These are phyloP conservation scores for Didymosphaeria variabile DNA, from an alignment of 2,329 filamentous ascomycete genomes.

Conservation along the genomic window DNA sequence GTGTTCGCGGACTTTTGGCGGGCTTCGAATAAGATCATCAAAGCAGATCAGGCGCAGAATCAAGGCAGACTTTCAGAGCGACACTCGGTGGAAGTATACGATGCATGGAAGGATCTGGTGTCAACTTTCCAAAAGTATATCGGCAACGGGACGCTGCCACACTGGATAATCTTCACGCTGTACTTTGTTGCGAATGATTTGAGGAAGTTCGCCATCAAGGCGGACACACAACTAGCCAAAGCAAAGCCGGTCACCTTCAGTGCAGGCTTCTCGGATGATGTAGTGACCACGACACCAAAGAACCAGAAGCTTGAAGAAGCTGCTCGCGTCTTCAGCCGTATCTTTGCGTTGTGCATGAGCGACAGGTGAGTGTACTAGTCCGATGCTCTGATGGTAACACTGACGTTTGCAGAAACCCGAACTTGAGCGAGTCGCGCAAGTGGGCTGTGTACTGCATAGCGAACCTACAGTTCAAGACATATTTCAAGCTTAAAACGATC, in stretches of 20 bases:
- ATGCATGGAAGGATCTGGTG: constrained; percentile 86
- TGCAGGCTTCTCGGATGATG: constrained; percentile 77
- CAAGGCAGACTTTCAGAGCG: constrained; percentile 55
- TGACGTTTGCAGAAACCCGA: constrained; percentile 67
- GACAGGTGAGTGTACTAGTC: constrained; percentile 70
- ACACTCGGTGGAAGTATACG: constrained; percentile 86
- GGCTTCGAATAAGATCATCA: constrained; percentile 76
- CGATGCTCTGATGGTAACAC: constrained; percentile 28
- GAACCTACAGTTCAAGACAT: constrained; percentile 96
- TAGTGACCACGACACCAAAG: constrained; percentile 70
- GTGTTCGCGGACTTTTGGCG: constrained; percentile 88
- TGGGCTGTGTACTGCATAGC: constrained; percentile 97
- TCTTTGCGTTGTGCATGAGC: constrained; percentile 88
- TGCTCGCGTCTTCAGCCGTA: constrained; percentile 86
- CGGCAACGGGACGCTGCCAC: constrained; percentile 75
- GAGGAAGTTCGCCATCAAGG: constrained; percentile 86
- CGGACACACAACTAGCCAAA: constrained; percentile 74
- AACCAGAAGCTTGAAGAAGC: constrained; percentile 90
- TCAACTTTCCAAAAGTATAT: constrained; percentile 83
- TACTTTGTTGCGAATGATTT: constrained; percentile 89
- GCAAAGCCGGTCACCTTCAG: constrained; percentile 59
- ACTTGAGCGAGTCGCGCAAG: constrained; percentile 86
- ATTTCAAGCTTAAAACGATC: constrained; percentile 93
- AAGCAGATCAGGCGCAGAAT: constrained; percentile 65
- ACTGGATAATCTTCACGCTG: constrained; percentile 92